Evolutionary conservation across 192 early-diverging fungal species (phyloP).

Genomic region (Entomortierella parvispora): DNA sequence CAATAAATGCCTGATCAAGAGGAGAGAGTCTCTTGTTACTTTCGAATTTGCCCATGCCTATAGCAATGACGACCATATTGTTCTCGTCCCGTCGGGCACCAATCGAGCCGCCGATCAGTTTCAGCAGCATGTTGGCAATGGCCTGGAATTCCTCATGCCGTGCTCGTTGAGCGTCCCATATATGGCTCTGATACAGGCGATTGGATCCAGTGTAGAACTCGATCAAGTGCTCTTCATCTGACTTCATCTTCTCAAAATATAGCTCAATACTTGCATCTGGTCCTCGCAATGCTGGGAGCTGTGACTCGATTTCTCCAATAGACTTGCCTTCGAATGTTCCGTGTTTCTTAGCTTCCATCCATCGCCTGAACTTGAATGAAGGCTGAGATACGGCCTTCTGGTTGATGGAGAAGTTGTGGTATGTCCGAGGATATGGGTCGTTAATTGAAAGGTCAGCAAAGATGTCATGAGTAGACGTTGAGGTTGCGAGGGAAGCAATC

Average conservation of each 20-base stretch:
- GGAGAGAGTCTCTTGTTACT: conserved; percentile 4
- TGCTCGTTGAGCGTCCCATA: neutral
- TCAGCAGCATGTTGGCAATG: conserved; percentile 1
- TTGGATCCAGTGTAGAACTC: too few relatives aligned
- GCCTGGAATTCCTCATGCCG: neutral
- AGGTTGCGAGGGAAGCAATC: neutral
- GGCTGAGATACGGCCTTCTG: conserved; percentile 8
- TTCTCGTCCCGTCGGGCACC: neutral
- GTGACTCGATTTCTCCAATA: too few relatives aligned
- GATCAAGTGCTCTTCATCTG: too few relatives aligned
- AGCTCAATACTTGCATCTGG: too few relatives aligned
- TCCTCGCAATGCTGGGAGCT: too few relatives aligned
- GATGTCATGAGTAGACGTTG: conserved; percentile 1
- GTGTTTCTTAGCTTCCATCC: too few relatives aligned
- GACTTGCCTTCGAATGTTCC: too few relatives aligned
- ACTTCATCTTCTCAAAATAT: too few relatives aligned
- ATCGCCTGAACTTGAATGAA: neutral
- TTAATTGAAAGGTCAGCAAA: neutral
- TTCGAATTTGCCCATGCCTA: conserved; percentile 3
- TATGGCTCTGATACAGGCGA: neutral
- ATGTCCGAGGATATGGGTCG: too few relatives aligned
- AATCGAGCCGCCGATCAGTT: neutral
- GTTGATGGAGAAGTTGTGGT: conserved; percentile 1
- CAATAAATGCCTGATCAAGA: conserved; percentile 8
- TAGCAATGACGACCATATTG: neutral